phyloP scores from a whole-genome alignment of 2,329 filamentous ascomycete genomes.

The Clarireedia monteithiana region DNA sequence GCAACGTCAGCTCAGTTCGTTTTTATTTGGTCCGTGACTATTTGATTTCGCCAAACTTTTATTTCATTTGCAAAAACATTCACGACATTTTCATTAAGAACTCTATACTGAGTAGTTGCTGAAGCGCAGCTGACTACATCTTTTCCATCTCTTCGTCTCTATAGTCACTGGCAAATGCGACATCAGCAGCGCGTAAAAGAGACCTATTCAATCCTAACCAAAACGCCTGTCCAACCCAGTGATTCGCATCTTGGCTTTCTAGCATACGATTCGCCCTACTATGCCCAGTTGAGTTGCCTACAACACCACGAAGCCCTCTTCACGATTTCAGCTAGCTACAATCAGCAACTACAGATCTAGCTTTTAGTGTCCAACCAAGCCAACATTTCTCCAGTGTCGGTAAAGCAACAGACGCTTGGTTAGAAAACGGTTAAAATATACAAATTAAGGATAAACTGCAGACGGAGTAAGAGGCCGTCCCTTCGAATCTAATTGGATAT shows the following conservation, averaged over 20 bases:
- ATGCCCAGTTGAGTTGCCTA: background rate
- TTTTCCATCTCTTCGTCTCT: background rate
- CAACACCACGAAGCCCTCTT: background rate
- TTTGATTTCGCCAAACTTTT: background rate
- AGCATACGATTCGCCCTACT: background rate
- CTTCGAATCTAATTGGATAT: background rate
- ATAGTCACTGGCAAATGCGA: background rate
- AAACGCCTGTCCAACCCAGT: background rate
- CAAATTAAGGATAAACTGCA: slow-evolving; percentile 3
- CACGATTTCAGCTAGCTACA: background rate
- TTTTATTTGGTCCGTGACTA: background rate
- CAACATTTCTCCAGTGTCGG: background rate
- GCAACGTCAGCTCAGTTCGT: background rate
- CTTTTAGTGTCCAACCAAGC: background rate
- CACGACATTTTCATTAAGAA: background rate
- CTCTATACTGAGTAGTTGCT: background rate
- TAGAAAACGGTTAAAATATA: slow-evolving; percentile 3
- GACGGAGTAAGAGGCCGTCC: background rate
- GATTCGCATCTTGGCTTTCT: background rate
- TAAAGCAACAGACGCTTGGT: background rate
- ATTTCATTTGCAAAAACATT: too few species aligned
- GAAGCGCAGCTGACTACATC: background rate
- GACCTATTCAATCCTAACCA: background rate
- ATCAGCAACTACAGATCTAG: background rate
- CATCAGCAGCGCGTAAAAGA: too few species aligned